Base-by-base conservation (phyloP, 805 yeast genomes). In the Schizosaccharomyces japonicus region DNA sequence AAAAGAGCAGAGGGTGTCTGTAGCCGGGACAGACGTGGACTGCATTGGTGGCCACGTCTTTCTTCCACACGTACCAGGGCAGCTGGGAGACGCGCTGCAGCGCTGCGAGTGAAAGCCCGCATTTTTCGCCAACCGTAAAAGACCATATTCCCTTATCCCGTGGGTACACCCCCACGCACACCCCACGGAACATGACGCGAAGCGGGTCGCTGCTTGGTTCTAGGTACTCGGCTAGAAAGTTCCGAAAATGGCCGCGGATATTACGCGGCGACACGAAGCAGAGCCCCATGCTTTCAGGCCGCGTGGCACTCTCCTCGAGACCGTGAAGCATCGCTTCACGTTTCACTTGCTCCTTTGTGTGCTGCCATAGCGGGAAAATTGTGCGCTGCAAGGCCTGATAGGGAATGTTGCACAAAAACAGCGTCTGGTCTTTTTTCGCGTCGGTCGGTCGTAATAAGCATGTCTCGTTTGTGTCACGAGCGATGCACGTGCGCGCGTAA, bases 271-370 rank as follows among this genome's bases (percentile, higher is more conserved):
- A 70, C 6, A 90, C 95, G 66, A 90, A 90, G 58, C 98, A 90
- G 7, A 90, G 67, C 0, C 98, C 98, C 58, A 81, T 94, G 1
- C 95, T 84, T 58, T 90, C 98, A 0, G 83, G 90, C 55, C 84
- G 84, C n/a, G 63, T 57, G 1, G 85, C 83, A 1, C 79, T 27
- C 21, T 42, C 46, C 5, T 28, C 8, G n/a, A 42, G 62, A 0
- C 65, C 59, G 31, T 66, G 58, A 1, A 65, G 54, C n/a, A 59
- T 52, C 0, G 96, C 96, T 40, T 80, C 55, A 23, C 66, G 60
- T 27, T 96, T 63, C 1, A 85, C 76, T 53, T 78, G 72, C 1
- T 84, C 80, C 60, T 90, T 90, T 4, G 72, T 64, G 48, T 70
- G 67, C 54, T 77, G 78, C 0, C 95, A 94, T 13, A 90, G 69